Percentiles rank a stretch among this genome's conserved stretches.
These are phyloP conservation scores for Cyberlindnera mycetangii DNA, from an alignment of 805 yeast species.

Conservation along the genomic window DNA sequence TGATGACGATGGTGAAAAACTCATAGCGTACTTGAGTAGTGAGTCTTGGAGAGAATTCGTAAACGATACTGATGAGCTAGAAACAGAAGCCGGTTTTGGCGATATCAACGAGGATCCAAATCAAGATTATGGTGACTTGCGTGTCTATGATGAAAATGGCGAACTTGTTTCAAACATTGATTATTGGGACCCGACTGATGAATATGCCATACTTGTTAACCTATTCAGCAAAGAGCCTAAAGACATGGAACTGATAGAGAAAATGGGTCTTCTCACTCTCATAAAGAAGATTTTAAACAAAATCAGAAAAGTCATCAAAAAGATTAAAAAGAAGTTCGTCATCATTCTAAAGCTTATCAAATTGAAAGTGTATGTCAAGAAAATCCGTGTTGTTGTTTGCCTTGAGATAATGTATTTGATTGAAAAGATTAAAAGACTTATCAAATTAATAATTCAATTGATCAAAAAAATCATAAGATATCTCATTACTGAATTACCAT, in stretches of 20 bases:
- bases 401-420: slow-evolving; percentile 21
- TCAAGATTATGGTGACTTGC: slow-evolving; percentile 8
- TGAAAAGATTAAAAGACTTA: slow-evolving; percentile 22
- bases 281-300: slow-evolving; percentile 18
- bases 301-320: slow-evolving; percentile 12
- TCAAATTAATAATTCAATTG: slow-evolving; percentile 15
- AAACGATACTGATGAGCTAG: slow-evolving; percentile 1
- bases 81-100: background rate
- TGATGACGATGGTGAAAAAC: slow-evolving; percentile 4
- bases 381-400: slow-evolving; percentile 14
- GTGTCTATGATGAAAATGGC: slow-evolving; percentile 6
- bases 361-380: slow-evolving; percentile 19
- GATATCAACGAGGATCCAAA: slow-evolving; percentile 1
- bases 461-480: slow-evolving; percentile 17
- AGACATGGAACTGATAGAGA: slow-evolving; percentile 15
- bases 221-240: slow-evolving; percentile 6
- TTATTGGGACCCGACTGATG: slow-evolving; percentile 14
- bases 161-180: slow-evolving; percentile 2
- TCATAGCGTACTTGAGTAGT: slow-evolving; percentile 5
- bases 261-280: slow-evolving; percentile 12
- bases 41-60: background rate
- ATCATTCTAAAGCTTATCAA: slow-evolving; percentile 21
- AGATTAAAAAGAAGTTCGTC: slow-evolving; percentile 15
- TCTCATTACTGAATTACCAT: slow-evolving; percentile 20
- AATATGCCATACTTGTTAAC: slow-evolving; percentile 7